Percentiles rank a stretch among this genome's conserved stretches.
Conservation (phyloP, 2,329 filamentous ascomycete genomes). For the Helotiales sp. region DNA sequence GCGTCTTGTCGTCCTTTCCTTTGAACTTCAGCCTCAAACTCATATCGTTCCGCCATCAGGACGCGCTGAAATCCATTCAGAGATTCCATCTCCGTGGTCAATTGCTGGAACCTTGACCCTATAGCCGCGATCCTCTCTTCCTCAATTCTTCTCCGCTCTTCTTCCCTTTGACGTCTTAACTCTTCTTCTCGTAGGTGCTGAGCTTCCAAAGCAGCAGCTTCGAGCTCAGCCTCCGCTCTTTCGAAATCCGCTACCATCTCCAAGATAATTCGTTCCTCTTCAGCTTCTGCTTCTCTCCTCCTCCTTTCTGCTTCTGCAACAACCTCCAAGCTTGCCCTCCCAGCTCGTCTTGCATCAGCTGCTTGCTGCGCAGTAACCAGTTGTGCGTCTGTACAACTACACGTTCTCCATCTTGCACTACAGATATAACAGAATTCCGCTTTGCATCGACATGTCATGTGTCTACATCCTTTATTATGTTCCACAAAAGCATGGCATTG, state of each 20-base stretch:
- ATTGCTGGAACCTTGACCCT: slow-evolving; percentile 39
- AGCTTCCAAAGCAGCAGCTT: slow-evolving; percentile 36
- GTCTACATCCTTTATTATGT: slow-evolving; percentile 76
- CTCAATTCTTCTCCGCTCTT: slow-evolving; percentile 43
- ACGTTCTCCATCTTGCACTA: slow-evolving; percentile 70
- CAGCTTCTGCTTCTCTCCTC: slow-evolving; percentile 24
- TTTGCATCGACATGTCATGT: slow-evolving; percentile 83
- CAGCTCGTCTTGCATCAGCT: slow-evolving; percentile 38
- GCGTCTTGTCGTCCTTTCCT: slow-evolving; percentile 36
- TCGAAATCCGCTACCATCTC: slow-evolving; percentile 50
- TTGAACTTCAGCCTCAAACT: slow-evolving; percentile 36
- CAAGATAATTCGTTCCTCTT: slow-evolving; percentile 44
- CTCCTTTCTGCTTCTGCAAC: slow-evolving; percentile 23
- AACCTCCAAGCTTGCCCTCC: slow-evolving; percentile 27
- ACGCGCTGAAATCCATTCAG: slow-evolving; percentile 46
- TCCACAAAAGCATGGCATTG: slow-evolving; percentile 73
- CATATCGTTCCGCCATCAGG: slow-evolving; percentile 41
- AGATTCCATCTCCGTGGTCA: slow-evolving; percentile 39
- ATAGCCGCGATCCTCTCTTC: slow-evolving; percentile 42
- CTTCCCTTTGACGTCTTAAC: slow-evolving; percentile 39
- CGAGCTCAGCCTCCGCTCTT: slow-evolving; percentile 44
- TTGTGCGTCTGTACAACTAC: slow-evolving; percentile 57
- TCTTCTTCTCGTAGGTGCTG: slow-evolving; percentile 38
- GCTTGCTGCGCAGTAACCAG: slow-evolving; percentile 42
- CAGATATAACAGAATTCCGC: slow-evolving; percentile 87